phyloP scores from a whole-genome alignment of 352 stramenopile genomes.

The Phytophthora litchii region DNA sequence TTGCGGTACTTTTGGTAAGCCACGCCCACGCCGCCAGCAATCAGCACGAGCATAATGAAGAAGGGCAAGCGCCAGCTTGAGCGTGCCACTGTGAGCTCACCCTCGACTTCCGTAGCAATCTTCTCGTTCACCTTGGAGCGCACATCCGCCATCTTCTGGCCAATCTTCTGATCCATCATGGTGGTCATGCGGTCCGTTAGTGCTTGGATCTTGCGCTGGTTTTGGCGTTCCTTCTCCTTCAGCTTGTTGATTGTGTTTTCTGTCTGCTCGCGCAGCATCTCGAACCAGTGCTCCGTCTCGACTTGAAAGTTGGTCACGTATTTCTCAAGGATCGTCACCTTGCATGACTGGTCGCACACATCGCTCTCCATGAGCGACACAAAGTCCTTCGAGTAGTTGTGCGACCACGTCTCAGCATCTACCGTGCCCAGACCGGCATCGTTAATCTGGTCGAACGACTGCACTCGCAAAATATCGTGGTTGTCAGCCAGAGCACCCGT shows the following conservation, averaged over 20 bases:
- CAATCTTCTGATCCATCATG: slow-evolving; percentile 79
- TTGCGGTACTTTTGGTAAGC: slow-evolving; percentile 90
- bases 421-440: slow-evolving; percentile 58
- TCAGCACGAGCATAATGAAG: slow-evolving; percentile 73
- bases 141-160: slow-evolving; percentile 66
- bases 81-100: slow-evolving; percentile 63
- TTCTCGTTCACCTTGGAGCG: slow-evolving; percentile 69
- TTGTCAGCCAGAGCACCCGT: slow-evolving; percentile 84
- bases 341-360: slow-evolving; percentile 80
- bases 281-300: slow-evolving; percentile 86
- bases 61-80: slow-evolving; percentile 82
- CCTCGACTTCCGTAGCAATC: slow-evolving; percentile 72
- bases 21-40: slow-evolving; percentile 59
- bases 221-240: slow-evolving; percentile 70
- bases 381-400: slow-evolving; percentile 90
- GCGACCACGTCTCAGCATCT: slow-evolving; percentile 76
- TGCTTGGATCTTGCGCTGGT: slow-evolving; percentile 73
- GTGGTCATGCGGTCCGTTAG: slow-evolving; percentile 74
- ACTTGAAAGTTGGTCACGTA: slow-evolving; percentile 83
- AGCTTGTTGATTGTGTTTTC: slow-evolving; percentile 79
- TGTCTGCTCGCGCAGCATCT: slow-evolving; percentile 80
- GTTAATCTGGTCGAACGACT: slow-evolving; percentile 65
- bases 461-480: slow-evolving; percentile 78
- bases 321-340: slow-evolving; percentile 83
- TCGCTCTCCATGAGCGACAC: slow-evolving; percentile 57